Evolutionary conservation across 2,329 filamentous ascomycete genomes (phyloP).

Genomic region (Cladosporium austrohemisphaericum): DNA sequence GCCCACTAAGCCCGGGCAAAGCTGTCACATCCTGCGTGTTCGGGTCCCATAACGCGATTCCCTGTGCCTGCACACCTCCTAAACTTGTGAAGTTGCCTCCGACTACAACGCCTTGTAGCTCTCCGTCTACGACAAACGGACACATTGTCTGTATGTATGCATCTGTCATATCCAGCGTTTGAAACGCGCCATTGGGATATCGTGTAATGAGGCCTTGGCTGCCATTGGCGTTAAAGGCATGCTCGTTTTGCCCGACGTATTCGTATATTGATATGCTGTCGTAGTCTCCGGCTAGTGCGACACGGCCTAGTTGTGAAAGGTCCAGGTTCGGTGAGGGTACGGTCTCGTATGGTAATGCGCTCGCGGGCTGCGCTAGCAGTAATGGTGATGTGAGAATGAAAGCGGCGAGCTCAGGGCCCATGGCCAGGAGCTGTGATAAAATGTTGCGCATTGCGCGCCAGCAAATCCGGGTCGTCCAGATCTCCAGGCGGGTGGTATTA

Average conservation of each 20-base stretch:
- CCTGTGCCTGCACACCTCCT: slow-evolving; percentile 68
- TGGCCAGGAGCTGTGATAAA: slow-evolving; percentile 32
- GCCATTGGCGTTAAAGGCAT: slow-evolving; percentile 65
- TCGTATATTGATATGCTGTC: slow-evolving; percentile 86
- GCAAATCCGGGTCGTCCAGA: background rate
- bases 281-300: slow-evolving; percentile 86
- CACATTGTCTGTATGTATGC: slow-evolving; percentile 88
- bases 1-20: slow-evolving; percentile 76
- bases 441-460: slow-evolving; percentile 28
- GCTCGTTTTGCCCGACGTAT: slow-evolving; percentile 74
- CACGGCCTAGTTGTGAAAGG: slow-evolving; percentile 70
- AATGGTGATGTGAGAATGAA: slow-evolving; percentile 30
- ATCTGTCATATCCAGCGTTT: slow-evolving; percentile 66
- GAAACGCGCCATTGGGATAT: slow-evolving; percentile 81
- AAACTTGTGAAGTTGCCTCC: slow-evolving; percentile 96
- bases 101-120: slow-evolving; percentile 70
- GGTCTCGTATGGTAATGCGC: slow-evolving; percentile 21
- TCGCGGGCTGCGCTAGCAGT: slow-evolving; percentile 17
- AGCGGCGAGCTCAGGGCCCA: slow-evolving; percentile 33
- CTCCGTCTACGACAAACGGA: slow-evolving; percentile 63
- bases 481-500: background rate
- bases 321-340: slow-evolving; percentile 68
- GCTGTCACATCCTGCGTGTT: slow-evolving; percentile 66
- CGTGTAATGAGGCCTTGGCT: slow-evolving; percentile 75
- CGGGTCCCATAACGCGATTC: slow-evolving; percentile 77